Evolutionary conservation across 495 filamentous ascomycete species (phyloP), one percentile per base, ranked within the genome.

Genomic region (Chaetomium cochliodes): DNA sequence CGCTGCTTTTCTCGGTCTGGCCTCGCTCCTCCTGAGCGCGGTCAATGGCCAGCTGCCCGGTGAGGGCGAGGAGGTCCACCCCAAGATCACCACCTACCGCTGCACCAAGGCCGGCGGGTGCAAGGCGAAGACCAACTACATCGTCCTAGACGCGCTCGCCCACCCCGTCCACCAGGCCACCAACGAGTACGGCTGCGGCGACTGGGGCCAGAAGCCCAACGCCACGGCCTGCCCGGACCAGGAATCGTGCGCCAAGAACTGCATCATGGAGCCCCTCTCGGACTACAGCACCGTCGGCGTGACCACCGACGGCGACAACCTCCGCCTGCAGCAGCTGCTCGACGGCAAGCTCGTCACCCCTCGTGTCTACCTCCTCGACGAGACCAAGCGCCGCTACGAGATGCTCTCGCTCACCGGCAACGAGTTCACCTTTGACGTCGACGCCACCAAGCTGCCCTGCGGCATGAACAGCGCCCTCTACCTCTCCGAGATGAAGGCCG

Each of bases 381-480:
- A 73, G 58, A 78, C 79, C 39, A 72, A 80, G 64, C 69, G 79
- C 41, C 79, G 83, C 54, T 90, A 90, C 72, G 79, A 86, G 53
- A 81, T 85, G 80, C 69, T 89, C 56, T 75, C 85, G 56, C 76
- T 89, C 0, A 76, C 81, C 4, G 84, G 83, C 66, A 72, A 81
- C 50, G 88, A 91, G 68, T 76, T 90, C 65, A 78, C 82, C 25
- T 90, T 90, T 69, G 86, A 88, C 53, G 83, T 90, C 33, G 86
- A 91, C 67, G 77, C 81, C 1, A 82, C 80, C 50, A 80, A 81
- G 41, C 78, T 89, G 5, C 82, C 82, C 1, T 90, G 88, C 68
- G 87, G 87, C 11, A 82, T 87, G 76, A 91, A 90, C 72, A 83
- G 84, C 26, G 87, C 87, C 9, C 79, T 91, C 1, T 90, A 89